Conservation (phyloP, 164 flowering plant species). For the Houttuynia cordata region DNA sequence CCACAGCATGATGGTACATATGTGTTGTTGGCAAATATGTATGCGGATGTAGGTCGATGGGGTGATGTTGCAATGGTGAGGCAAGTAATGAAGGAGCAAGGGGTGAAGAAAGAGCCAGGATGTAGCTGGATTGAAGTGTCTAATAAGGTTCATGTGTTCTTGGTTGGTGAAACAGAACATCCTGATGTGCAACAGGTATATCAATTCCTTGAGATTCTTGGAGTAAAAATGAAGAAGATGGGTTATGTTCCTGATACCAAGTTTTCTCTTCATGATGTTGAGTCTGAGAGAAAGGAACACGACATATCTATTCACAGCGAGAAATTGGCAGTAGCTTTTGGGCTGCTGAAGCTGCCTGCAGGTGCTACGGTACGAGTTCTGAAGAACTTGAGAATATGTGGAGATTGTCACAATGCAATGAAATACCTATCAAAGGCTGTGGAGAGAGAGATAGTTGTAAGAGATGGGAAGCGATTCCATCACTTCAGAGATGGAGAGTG, state of each 20-base stretch:
- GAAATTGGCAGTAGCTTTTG: slow-evolving; percentile 76
- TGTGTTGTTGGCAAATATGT: slow-evolving; percentile 55
- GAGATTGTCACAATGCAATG: slow-evolving; percentile 80
- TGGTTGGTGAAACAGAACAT: slow-evolving; percentile 82
- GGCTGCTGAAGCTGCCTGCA: slow-evolving; percentile 55
- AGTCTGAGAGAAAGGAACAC: slow-evolving; percentile 47
- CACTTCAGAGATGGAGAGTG: slow-evolving; percentile 64
- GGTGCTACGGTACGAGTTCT: slow-evolving; percentile 62
- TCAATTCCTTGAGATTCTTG: slow-evolving; percentile 37
- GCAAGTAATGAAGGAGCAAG: slow-evolving; percentile 60
- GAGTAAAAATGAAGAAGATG: slow-evolving; percentile 41
- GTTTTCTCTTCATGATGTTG: slow-evolving; percentile 55
- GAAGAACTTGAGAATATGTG: slow-evolving; percentile 76
- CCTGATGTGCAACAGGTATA: slow-evolving; percentile 52
- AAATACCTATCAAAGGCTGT: slow-evolving; percentile 53
- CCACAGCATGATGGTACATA: slow-evolving; percentile 73
- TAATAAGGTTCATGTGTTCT: slow-evolving; percentile 56
- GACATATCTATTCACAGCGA: slow-evolving; percentile 68
- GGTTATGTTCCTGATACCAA: slow-evolving; percentile 41
- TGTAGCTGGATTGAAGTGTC: slow-evolving; percentile 86
- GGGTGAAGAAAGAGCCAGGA: slow-evolving; percentile 79
- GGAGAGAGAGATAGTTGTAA: slow-evolving; percentile 60
- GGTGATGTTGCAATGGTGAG: slow-evolving; percentile 52
- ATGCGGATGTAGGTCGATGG: slow-evolving; percentile 47
- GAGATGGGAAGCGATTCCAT: slow-evolving; percentile 77